Base-by-base conservation (phyloP, 208 protist species). In the Crithidia brevicula region DNA sequence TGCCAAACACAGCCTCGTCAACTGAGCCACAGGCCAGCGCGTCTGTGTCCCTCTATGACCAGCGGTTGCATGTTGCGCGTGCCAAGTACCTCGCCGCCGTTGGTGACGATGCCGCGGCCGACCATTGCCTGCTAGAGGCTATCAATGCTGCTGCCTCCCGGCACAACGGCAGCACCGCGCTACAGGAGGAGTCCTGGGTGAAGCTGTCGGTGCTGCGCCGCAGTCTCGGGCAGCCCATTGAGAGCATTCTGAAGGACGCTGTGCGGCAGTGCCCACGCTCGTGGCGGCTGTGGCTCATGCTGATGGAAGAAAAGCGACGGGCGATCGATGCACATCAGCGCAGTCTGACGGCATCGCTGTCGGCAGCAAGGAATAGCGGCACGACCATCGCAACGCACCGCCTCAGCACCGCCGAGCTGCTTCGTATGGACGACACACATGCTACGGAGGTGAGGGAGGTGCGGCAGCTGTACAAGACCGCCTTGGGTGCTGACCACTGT, bases 231-330 rank as follows among this genome's bases (percentile, higher is more conserved):
- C 57, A 72, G 27, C 27, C 42, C 1, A 59, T 77, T 16, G 46
- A 53, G 3, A 46, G 18, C 10, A 28, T 82, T 9, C 23, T 82
- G 46, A 25, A 40, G 31, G 67, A 70, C 11, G 77, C 72, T 1
- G 23, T 84, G 22, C 38, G 28, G 15, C 50, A 53, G 54, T 82
- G 74, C 77, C 89, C 86, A 33, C 73, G 62, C 13, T 89, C 84
- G 18, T 64, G 64, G 20, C 58, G 74, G 34, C 66, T 95, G 33
- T 95, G 89, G 86, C 72, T 88, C 28, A 84, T 95, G 78, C 77
- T 77, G 43, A 57, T 95, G 51, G 82, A 92, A 49, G 72, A 58
- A 49, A 62, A 28, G 71, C 64, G 65, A 40, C 49, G 61, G 30
- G 33, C 18, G 13, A 71, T 77, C 16, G 38, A 72, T 18, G 28